Base-by-base conservation (phyloP, 2,329 filamentous ascomycete genomes). In the Beauveria rudraprayagi region DNA sequence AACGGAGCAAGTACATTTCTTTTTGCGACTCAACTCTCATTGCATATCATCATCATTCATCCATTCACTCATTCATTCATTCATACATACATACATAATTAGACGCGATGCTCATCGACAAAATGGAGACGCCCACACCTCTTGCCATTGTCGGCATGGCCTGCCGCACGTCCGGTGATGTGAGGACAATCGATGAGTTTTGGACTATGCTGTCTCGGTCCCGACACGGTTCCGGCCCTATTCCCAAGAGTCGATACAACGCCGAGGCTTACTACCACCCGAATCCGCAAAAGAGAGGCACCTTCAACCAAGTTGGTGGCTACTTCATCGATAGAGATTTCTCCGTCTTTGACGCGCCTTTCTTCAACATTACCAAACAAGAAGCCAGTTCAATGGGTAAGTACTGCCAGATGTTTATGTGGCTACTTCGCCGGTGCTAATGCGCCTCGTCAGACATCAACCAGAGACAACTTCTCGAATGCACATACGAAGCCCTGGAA, bases 401-500 rank as follows among this genome's bases (percentile, higher is more conserved):
- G 61, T 40, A 7, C 17, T 43, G 6, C 24, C 26, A 6, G 2
- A 11, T 47, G 1, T 56, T n/a, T 19, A 19, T 28, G 53, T 8
- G 17, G 34, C 24, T 10, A 16, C 6, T 1, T 22, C 8, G 24
- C 47, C 10, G 10, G 34, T 43, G 28, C 60, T 61, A 46, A 61
- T 34, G 14, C 9, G n/a, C 3, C 16, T n/a, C 3, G 5, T 17
- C 63, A 68, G 81, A 84, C 54, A 81, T 81, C 0, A 80, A 83
- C 63, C 80, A 83, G 61, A 74, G 81, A 1, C 70, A 81, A 22
- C 71, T 82, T 8, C 72, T 83, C 1, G 80, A 84, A 66, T 80
- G 78, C 62, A 77, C 79, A 0, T 83, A 80, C 62, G 81, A 84
- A 66, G 79, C 80, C 0, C 70, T 83, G 10, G 81, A 83, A 65